Evolutionary conservation across 371 early-diverging fungal genomes (phyloP).

Genomic region (Mortierella sp.): DNA sequence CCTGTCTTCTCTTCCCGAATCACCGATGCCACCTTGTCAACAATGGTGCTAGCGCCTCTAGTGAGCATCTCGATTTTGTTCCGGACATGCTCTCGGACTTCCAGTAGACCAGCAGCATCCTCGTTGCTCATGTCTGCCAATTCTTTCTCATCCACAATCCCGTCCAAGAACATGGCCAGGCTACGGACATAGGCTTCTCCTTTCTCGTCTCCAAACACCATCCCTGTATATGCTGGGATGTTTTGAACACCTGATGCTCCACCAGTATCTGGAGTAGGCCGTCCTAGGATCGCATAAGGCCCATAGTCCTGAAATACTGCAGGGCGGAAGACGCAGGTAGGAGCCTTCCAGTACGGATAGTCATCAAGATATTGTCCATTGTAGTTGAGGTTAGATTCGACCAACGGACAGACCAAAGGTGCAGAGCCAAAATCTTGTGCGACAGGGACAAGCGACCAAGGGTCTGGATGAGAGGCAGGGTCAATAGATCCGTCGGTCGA

Average conservation of each 20-base stretch:
- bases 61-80: conserved; percentile 40
- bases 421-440: conserved; percentile 34
- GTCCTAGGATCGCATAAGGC: conserved; percentile 59
- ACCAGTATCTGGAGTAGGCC: conserved; percentile 11
- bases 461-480: conserved; percentile 49
- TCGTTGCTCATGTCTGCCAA: conserved; percentile 12
- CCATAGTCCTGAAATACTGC: conserved; percentile 67
- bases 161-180: conserved; percentile 67
- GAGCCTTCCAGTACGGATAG: conserved; percentile 55
- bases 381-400: conserved; percentile 17
- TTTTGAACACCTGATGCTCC: conserved; percentile 54
- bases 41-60: conserved; percentile 46
- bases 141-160: conserved; percentile 41
- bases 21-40: conserved; percentile 45
- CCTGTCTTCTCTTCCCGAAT: conserved; percentile 32
- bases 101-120: conserved; percentile 24
- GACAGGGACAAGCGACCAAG: conserved; percentile 49
- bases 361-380: conserved; percentile 44
- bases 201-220: conserved; percentile 68
- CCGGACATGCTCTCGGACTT: conserved; percentile 28
- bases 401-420: conserved; percentile 21
- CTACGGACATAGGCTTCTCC: conserved; percentile 75
- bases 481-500: conserved; percentile 52
- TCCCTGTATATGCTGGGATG: conserved; percentile 64
- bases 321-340: conserved; percentile 31